phyloP scores from a whole-genome alignment of 805 yeast species.

The Blastobotrys parvus region DNA sequence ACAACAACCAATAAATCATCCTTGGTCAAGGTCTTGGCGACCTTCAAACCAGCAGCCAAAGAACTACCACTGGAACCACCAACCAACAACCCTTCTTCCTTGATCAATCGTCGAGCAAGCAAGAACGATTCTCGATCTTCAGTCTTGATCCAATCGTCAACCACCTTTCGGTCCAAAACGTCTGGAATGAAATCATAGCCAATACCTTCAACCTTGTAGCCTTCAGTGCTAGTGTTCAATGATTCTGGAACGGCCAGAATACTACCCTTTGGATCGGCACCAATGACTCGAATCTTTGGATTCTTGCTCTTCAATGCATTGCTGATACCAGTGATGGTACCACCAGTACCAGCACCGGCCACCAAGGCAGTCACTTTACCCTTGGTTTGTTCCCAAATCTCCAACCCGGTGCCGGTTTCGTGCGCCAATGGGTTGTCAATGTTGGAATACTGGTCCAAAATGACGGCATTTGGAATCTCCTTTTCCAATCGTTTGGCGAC shows the following conservation, averaged over 20 bases:
- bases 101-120: slow-evolving; percentile 71
- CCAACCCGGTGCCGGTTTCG: slow-evolving; percentile 75
- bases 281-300: slow-evolving; percentile 52
- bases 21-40: slow-evolving; percentile 60
- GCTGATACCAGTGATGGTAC: slow-evolving; percentile 80
- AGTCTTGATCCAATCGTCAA: slow-evolving; percentile 80
- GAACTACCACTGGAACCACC: slow-evolving; percentile 91
- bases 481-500: slow-evolving; percentile 73
- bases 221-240: slow-evolving; percentile 46
- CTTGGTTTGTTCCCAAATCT: slow-evolving; percentile 72
- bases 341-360: slow-evolving; percentile 95
- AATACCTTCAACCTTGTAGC: slow-evolving; percentile 80
- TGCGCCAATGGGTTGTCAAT: slow-evolving; percentile 77
- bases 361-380: slow-evolving; percentile 66
- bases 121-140: slow-evolving; percentile 74
- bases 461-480: slow-evolving; percentile 78
- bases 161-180: slow-evolving; percentile 55
- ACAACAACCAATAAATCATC: slow-evolving; percentile 70
- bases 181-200: slow-evolving; percentile 87
- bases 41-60: slow-evolving; percentile 66
- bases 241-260: slow-evolving; percentile 73
- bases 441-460: slow-evolving; percentile 76
- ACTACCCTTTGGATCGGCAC: slow-evolving; percentile 84
- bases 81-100: slow-evolving; percentile 78
- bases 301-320: slow-evolving; percentile 66